These are phyloP conservation scores for Boletus vermiculosoides DNA, from an alignment of 768 basidiomycete species.

Conservation along the genomic window DNA sequence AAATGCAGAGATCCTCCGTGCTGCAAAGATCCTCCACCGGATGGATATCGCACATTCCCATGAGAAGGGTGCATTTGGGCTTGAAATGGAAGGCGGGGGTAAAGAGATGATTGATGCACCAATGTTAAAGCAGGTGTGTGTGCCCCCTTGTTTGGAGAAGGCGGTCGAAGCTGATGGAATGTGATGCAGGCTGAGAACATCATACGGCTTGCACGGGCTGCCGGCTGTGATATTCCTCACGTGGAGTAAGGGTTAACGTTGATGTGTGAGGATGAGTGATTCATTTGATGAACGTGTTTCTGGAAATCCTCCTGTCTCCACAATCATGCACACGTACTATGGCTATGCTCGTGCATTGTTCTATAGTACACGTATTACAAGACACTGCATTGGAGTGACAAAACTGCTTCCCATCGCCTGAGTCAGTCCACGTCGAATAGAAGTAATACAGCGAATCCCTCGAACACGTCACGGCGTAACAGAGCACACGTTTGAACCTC, in stretches of 20 bases:
- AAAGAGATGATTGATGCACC: constrained; percentile 91
- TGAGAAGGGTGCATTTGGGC: constrained; percentile 66
- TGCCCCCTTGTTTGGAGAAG: background rate
- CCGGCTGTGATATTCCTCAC: constrained; percentile 53
- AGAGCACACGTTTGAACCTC: background rate
- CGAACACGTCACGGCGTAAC: background rate
- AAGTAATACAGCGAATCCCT: background rate
- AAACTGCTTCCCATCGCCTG: background rate
- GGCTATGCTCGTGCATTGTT: background rate
- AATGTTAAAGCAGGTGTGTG: constrained; percentile 68
- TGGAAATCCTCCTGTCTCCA: background rate
- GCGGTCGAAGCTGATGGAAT: background rate
- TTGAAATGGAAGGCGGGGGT: constrained; percentile 52
- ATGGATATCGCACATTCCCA: constrained; percentile 59
- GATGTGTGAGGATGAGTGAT: background rate
- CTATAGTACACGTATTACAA: background rate
- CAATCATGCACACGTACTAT: background rate
- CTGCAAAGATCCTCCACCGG: constrained; percentile 64
- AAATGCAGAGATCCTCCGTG: constrained; percentile 68
- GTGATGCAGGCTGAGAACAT: constrained; percentile 46
- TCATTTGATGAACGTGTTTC: background rate
- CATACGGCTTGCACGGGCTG: constrained; percentile 51
- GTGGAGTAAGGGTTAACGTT: constrained; percentile 31
- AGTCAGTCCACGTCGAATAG: background rate
- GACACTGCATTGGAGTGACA: background rate